A percentile compares a stretch with the other conserved stretches of the same genome.
Conservation (phyloP, 257 asterid genomes). For the Penstemon eatonii region DNA sequence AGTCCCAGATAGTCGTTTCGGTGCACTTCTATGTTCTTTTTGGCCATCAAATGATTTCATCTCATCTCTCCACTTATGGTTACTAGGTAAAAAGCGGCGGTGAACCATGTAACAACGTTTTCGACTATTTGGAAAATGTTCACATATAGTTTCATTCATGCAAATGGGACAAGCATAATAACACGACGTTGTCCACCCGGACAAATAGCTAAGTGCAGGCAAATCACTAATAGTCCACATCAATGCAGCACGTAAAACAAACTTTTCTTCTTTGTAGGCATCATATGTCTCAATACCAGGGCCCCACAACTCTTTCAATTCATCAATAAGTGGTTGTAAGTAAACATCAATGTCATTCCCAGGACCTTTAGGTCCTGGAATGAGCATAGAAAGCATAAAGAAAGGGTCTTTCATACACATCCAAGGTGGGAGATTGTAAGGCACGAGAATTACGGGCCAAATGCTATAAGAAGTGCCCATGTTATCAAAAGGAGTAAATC, state of each 20-base stretch:
- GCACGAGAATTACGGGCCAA: too few species aligned
- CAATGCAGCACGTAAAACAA: background rate
- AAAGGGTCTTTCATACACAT: too few species aligned
- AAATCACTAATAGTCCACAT: slow-evolving; percentile 18
- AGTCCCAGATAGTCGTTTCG: background rate
- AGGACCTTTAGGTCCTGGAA: too few species aligned
- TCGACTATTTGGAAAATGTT: background rate
- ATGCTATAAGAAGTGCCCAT: too few species aligned
- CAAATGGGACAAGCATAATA: too few species aligned
- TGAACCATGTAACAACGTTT: slow-evolving; percentile 10
- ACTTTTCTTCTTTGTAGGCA: background rate
- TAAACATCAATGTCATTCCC: too few species aligned
- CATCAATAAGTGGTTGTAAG: background rate
- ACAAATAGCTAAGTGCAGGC: background rate
- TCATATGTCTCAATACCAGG: background rate
- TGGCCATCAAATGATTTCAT: slow-evolving; percentile 7
- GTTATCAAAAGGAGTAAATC: slow-evolving; percentile 16
- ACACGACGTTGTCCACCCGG: background rate
- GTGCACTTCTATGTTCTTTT: background rate
- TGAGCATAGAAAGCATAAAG: too few species aligned
- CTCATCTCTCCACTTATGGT: slow-evolving; percentile 8
- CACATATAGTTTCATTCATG: background rate
- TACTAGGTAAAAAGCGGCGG: background rate
- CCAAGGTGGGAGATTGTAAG: too few species aligned
- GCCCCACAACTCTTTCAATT: background rate